Evolutionary conservation across 768 basidiomycete genomes (phyloP), one percentile per base, ranked within the genome.

Genomic region (Leccinum olivaceopallidum): DNA sequence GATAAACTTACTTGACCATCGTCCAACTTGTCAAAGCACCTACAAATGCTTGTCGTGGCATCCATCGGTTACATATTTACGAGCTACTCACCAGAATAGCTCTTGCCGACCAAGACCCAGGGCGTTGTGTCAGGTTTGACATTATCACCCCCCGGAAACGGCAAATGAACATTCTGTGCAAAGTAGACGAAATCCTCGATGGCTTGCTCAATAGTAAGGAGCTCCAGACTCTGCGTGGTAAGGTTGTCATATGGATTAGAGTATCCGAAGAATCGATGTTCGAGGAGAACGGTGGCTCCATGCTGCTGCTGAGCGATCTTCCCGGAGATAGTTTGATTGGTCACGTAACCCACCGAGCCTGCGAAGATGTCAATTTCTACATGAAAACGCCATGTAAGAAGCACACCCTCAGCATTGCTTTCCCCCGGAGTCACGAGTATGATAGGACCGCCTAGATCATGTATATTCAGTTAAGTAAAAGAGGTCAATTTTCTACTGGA

Each of bases 121-220:
- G 79, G 78, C 3, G 77, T 77, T 30, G 73, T 71, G 50, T 79
- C 78, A 2, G 88, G 86, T n/a, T 80, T 81, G 13, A 90, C 76
- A 32, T 82, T 72, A 65, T 85, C 79, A 5, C 89, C 88, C 57
- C 81, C 80, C 0, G 87, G 85, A 82, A 87, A 86, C 3, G 89
- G 85, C 22, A 90, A 80, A 36, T 81, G 72, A 16, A 83, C 88
- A 59, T 82, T 88, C 62, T 85, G 78, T 18, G 86, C 81, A 66
- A 91, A 91, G 71, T 86, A 88, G 14, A 79, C 87, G 36, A 90
- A 73, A 65, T 91, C 89, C 55, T 89, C 84, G 62, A 89, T 84
- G 6, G 88, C 86, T 73, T 91, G 89, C 67, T 89, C 85, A 53
- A 91, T 80, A 1, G 87, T 90, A 69, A 86, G 86, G 9, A 83